A percentile compares a stretch with the other conserved stretches of the same genome.
These are phyloP conservation scores for Acidiella bohemica DNA, from an alignment of 495 filamentous ascomycete genomes.

Conservation along the genomic window DNA sequence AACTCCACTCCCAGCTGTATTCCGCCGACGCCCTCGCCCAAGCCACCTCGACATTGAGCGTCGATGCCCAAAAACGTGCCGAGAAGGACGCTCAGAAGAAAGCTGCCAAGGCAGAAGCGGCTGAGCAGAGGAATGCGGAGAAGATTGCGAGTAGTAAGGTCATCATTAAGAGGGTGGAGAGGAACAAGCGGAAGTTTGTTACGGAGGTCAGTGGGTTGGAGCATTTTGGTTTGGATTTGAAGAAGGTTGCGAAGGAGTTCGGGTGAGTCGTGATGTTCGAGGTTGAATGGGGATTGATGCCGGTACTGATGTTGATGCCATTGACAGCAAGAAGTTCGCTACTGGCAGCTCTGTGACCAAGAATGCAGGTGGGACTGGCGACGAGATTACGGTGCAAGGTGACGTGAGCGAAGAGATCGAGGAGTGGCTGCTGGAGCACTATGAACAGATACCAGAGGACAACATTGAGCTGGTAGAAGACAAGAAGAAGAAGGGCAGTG, in stretches of 20 bases:
- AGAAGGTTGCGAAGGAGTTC: conserved; percentile 81
- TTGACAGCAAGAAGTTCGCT: conserved; percentile 92
- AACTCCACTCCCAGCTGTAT: conserved; percentile 65
- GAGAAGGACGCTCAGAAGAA: conserved; percentile 92
- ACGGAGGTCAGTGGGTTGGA: conserved; percentile 83
- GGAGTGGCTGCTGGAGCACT: conserved; percentile 78
- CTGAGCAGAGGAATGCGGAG: conserved; percentile 65
- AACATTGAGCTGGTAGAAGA: conserved; percentile 91
- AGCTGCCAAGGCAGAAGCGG: conserved; percentile 77
- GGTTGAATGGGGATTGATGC: too few species aligned
- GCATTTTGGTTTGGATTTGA: conserved; percentile 78
- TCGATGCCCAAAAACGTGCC: conserved; percentile 81
- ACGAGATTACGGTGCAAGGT: conserved; percentile 96
- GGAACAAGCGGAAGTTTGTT: conserved; percentile 93
- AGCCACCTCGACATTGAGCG: conserved; percentile 66
- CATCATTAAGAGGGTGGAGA: conserved; percentile 88
- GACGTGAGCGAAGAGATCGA: conserved; percentile 90
- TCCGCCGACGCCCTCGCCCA: conserved; percentile 75
- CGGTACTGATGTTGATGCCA: too few species aligned
- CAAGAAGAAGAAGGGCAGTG: conserved; percentile 88
- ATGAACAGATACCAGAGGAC: conserved; percentile 72
- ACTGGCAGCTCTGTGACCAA: conserved; percentile 90
- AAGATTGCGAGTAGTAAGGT: conserved; percentile 66
- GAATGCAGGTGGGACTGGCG: conserved; percentile 57
- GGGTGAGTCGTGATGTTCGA: too few species aligned